Evolutionary conservation across 225 moss, liverwort and hornwort species (phyloP).

Genomic region (Thuidium tamariscinum): DNA sequence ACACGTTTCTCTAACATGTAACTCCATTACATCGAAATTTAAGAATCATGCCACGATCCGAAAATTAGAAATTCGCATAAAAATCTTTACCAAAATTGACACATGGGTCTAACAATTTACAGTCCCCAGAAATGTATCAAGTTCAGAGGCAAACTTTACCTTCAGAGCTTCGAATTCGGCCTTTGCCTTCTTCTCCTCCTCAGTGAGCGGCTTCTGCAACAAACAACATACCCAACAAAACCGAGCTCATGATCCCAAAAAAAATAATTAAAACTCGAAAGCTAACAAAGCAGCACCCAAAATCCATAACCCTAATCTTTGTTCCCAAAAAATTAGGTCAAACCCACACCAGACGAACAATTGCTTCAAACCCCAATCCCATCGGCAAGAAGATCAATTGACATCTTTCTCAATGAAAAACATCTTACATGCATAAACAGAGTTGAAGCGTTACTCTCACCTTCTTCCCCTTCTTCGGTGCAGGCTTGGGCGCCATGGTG

Average conservation of each 20-base stretch:
- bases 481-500: slow-evolving; percentile 10
- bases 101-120: not conserved
- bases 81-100: not conserved
- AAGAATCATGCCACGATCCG: not conserved
- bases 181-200: slow-evolving; percentile 41
- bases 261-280: not conserved
- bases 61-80: not conserved
- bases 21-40: not conserved
- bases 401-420: not conserved
- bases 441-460: not conserved
- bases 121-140: not conserved
- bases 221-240: not conserved
- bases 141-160: not conserved
- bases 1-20: not conserved
- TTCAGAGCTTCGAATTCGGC: slow-evolving; percentile 27
- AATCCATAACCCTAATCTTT: not conserved
- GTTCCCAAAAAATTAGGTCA: not conserved
- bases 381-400: not conserved
- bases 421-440: not conserved
- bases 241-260: not conserved
- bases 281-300: not conserved
- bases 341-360: not conserved
- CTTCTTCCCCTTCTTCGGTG: slow-evolving; percentile 16
- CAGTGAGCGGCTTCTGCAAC: slow-evolving; percentile 27
- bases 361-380: not conserved